Conservation (phyloP, 331 rosid genomes). For the Pyracantha coccinea region DNA sequence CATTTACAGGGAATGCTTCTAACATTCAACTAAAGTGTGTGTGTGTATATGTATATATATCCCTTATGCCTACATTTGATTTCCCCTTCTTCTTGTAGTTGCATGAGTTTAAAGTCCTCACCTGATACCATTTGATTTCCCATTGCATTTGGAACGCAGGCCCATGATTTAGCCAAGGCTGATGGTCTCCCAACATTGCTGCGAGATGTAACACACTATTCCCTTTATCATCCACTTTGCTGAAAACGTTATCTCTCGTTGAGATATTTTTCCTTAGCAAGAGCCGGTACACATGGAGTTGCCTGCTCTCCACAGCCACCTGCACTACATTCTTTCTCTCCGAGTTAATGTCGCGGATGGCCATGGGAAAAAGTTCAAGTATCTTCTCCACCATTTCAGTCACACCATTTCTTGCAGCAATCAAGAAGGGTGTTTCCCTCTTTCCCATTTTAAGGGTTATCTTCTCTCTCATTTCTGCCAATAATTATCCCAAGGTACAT, state of each 20-base stretch:
- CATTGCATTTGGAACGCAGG: constrained; percentile 21
- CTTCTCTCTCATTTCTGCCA: background rate
- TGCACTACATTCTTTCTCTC: constrained; percentile 39
- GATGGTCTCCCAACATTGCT: constrained; percentile 26
- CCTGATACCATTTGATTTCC: constrained; percentile 45
- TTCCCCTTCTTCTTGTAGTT: too few relatives aligned
- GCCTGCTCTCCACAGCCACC: constrained; percentile 38
- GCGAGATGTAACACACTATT: constrained; percentile 46
- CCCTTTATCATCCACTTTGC: constrained; percentile 26
- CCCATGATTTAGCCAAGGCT: constrained; percentile 45
- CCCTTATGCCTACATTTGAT: too few relatives aligned
- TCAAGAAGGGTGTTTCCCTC: constrained; percentile 35
- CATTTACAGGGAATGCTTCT: too few relatives aligned
- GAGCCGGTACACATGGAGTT: constrained; percentile 16
- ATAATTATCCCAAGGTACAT: background rate
- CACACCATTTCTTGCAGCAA: constrained; percentile 53
- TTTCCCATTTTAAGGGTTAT: background rate
- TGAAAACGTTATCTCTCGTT: constrained; percentile 15
- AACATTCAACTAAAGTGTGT: too few relatives aligned
- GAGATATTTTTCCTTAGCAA: background rate
- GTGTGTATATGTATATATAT: too few relatives aligned
- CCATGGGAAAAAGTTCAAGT: constrained; percentile 33
- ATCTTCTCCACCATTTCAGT: constrained; percentile 44
- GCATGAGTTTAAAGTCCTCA: background rate
- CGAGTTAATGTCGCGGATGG: constrained; percentile 26